phyloP scores from a whole-genome alignment of 257 asterid species.

The Salvia splendens region DNA sequence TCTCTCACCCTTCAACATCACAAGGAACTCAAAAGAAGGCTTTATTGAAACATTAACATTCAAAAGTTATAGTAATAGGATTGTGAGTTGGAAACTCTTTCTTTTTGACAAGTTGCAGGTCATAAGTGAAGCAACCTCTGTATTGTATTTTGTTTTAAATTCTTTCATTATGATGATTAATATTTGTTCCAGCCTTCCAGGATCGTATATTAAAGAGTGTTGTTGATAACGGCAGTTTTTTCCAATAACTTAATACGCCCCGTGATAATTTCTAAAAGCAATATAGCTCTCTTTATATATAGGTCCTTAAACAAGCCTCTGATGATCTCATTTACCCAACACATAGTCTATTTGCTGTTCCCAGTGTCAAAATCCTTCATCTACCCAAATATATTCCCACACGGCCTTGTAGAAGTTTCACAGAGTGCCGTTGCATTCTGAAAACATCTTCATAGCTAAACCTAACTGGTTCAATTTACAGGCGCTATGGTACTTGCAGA shows the following conservation, averaged over 20 bases:
- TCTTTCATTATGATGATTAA: not conserved
- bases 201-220: constrained; percentile 2
- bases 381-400: constrained; percentile 2
- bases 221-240: constrained; percentile 1
- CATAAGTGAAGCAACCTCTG: not conserved
- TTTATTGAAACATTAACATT: not conserved
- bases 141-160: not conserved
- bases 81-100: not conserved
- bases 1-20: not conserved
- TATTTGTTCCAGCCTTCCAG: not conserved
- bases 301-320: constrained; percentile 24
- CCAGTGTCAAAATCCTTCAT: not conserved
- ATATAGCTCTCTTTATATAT: constrained; percentile 13
- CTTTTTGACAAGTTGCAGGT: not conserved
- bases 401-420: constrained; percentile 11
- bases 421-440: not conserved
- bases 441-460: constrained; percentile 24
- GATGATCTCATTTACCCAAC: constrained; percentile 1
- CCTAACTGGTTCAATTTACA: constrained; percentile 35
- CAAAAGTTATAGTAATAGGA: not conserved
- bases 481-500: constrained; percentile 99
- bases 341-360: constrained; percentile 6
- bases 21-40: not conserved
- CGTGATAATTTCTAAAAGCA: not conserved
- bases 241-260: not conserved